Evolutionary conservation across 2,329 filamentous ascomycete genomes (phyloP).

Genomic region (Pseudonectria foliicola): DNA sequence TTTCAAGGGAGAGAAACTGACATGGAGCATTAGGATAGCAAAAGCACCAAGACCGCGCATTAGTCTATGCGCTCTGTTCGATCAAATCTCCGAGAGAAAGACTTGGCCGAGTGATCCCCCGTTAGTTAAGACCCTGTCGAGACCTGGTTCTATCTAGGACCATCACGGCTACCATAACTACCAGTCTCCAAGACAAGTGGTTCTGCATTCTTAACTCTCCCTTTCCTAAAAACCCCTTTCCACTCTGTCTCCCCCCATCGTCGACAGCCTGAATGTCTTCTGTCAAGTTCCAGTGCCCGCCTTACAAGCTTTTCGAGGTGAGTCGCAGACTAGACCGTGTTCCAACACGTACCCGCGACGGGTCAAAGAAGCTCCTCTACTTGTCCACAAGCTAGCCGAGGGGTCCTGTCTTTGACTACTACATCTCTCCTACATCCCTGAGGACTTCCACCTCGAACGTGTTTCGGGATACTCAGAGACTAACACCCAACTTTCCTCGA

Average conservation of each 20-base stretch:
- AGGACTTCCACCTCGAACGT: conserved; percentile 9
- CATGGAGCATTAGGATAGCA: conserved; percentile 24
- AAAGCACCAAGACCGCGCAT: conserved; percentile 23
- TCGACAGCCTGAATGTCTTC: conserved; percentile 50
- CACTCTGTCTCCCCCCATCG: conserved; percentile 23
- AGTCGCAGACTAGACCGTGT: conserved; percentile 35
- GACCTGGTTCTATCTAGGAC: conserved; percentile 29
- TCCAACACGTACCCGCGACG: conserved; percentile 22
- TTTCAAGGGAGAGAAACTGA: conserved; percentile 24
- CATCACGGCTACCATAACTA: conserved; percentile 24
- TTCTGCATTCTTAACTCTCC: conserved; percentile 28
- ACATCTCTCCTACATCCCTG: conserved; percentile 9
- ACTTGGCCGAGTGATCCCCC: conserved; percentile 23
- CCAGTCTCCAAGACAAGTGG: conserved; percentile 32
- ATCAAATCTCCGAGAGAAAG: conserved; percentile 34
- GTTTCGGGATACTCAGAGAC: conserved; percentile 16
- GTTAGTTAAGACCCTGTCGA: conserved; percentile 31
- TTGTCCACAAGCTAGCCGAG: conserved; percentile 9
- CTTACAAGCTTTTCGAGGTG: conserved; percentile 54
- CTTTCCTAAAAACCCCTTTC: conserved; percentile 26
- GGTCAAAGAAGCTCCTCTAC: conserved; percentile 8
- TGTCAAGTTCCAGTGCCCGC: conserved; percentile 47
- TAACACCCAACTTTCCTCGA: conserved; percentile 16
- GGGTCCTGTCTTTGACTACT: conserved; percentile 7
- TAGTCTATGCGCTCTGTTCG: conserved; percentile 24